Evolutionary conservation across 2,329 filamentous ascomycete species (phyloP).

Genomic region (Exserohilum turcica): DNA sequence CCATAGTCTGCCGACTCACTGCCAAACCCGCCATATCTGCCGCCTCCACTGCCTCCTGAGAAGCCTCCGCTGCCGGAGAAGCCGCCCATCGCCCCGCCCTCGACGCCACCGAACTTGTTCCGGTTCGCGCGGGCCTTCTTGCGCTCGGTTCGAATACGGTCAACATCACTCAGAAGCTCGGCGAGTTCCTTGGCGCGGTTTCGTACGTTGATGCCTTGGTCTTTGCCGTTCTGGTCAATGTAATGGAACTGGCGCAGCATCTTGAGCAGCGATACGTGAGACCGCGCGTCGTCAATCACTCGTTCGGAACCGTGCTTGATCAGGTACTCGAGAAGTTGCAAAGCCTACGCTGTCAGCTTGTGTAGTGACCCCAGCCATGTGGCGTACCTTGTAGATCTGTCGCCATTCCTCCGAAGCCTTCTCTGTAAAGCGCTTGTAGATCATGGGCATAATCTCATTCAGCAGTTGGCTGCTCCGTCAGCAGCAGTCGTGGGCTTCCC

Average conservation of each 20-base stretch:
- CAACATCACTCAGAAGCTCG: slow-evolving; percentile 90
- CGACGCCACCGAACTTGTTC: slow-evolving; percentile 94
- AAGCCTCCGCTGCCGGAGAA: slow-evolving; percentile 54
- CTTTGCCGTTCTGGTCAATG: slow-evolving; percentile 95
- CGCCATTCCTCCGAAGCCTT: slow-evolving; percentile 98
- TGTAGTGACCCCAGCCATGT: background rate
- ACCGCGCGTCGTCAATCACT: slow-evolving; percentile 94
- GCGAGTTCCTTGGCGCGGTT: slow-evolving; percentile 95
- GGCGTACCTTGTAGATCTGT: slow-evolving; percentile 90
- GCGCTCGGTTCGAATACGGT: slow-evolving; percentile 72
- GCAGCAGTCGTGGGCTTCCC: background rate
- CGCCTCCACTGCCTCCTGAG: slow-evolving; percentile 50
- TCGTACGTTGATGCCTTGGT: slow-evolving; percentile 96
- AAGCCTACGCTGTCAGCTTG: slow-evolving; percentile 54
- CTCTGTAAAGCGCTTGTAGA: slow-evolving; percentile 98
- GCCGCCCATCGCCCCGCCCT: slow-evolving; percentile 71
- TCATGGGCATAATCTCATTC: slow-evolving; percentile 99
- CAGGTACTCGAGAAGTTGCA: slow-evolving; percentile 94
- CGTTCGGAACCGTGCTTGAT: slow-evolving; percentile 98
- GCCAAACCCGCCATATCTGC: slow-evolving; percentile 88
- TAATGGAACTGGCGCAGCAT: slow-evolving; percentile 99
- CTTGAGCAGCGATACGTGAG: slow-evolving; percentile 91
- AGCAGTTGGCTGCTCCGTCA: slow-evolving; percentile 75
- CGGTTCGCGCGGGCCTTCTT: slow-evolving; percentile 92
- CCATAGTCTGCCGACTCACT: slow-evolving; percentile 65